These are phyloP conservation scores for Phalaenopsis equestris DNA, from an alignment of 106 monocot species.

Conservation along the genomic window DNA sequence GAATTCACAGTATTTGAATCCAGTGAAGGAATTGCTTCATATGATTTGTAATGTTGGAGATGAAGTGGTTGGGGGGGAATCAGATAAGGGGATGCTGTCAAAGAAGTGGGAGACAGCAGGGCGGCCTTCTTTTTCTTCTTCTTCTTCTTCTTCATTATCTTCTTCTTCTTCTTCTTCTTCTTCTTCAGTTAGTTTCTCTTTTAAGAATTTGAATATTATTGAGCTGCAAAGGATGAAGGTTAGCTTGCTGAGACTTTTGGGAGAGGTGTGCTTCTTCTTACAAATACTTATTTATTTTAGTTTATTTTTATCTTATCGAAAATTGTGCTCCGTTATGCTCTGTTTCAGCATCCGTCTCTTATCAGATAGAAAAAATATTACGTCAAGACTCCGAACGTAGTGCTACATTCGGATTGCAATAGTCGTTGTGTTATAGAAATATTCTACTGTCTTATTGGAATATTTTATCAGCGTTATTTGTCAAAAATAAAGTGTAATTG, in stretches of 20 bases:
- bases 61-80: neutral
- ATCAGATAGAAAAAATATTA: too few species aligned
- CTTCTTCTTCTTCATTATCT: neutral
- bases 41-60: conserved; percentile 3
- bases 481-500: too few species aligned
- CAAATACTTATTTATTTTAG: neutral
- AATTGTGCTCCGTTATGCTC: too few species aligned
- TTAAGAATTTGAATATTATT: conserved; percentile 7
- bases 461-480: too few species aligned
- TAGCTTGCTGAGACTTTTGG: conserved; percentile 14
- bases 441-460: too few species aligned
- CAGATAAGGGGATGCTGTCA: neutral
- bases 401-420: too few species aligned
- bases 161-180: neutral
- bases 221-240: conserved; percentile 18
- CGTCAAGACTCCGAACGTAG: too few species aligned
- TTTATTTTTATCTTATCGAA: neutral
- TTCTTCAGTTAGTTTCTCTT: neutral
- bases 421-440: too few species aligned
- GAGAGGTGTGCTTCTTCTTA: conserved; percentile 10
- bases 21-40: neutral
- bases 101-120: neutral
- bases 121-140: neutral
- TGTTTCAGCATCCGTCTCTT: too few species aligned
- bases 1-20: neutral